Conservation (phyloP, 2,329 filamentous ascomycete species). For the Neurospora sp. region DNA sequence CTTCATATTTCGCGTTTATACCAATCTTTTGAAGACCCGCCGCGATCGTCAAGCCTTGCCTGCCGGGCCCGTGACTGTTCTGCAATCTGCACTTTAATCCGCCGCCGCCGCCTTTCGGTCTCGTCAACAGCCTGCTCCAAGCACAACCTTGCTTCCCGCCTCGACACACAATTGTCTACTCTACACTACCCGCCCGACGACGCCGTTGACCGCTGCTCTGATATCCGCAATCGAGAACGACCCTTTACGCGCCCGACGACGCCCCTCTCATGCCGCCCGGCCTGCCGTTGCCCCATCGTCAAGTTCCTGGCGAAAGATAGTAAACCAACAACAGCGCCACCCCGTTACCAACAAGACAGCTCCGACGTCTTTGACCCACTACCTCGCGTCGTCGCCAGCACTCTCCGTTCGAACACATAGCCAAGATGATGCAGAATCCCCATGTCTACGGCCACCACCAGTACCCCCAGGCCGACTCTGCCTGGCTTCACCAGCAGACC, state of each 20-base stretch:
- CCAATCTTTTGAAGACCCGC: not conserved
- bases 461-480: conserved; percentile 51
- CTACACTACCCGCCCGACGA: not conserved
- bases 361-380: not conserved
- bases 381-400: not conserved
- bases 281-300: conserved; percentile 9
- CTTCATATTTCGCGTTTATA: not conserved
- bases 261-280: conserved; percentile 15
- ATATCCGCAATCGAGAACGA: not conserved
- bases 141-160: not conserved
- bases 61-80: not conserved
- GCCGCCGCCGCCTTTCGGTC: not conserved
- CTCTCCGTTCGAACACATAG: not conserved
- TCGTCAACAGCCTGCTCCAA: not conserved
- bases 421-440: conserved; percentile 51
- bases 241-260: not conserved
- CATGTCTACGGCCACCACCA: conserved; percentile 61
- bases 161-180: not conserved
- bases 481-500: conserved; percentile 60
- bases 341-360: not conserved
- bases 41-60: not conserved
- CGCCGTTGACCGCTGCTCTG: not conserved
- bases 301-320: conserved; percentile 11
- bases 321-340: not conserved
- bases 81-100: not conserved